Base-by-base conservation (phyloP, 257 asterid genomes). In the Gentiana macrophylla region DNA sequence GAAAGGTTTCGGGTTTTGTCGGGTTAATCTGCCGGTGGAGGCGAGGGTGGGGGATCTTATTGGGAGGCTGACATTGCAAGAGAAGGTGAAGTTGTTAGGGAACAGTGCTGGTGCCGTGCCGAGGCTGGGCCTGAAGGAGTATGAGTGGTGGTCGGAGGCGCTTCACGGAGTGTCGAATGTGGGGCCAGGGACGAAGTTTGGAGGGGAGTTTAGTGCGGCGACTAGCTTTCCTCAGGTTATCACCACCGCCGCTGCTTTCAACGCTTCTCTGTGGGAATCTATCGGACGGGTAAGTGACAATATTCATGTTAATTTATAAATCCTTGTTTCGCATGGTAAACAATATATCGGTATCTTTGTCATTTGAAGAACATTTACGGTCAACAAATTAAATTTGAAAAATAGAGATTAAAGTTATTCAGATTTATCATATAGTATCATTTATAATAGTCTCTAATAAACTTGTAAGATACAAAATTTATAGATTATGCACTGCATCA, bases 81-180 rank as follows among this genome's bases (percentile, higher is more conserved):
- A 88, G 77, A 88, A 88, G 75, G 84, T 84, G 3, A 69, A 61
- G 71, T 68, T 88, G 53, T 35, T 88, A 37, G 86, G 52, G 51
- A 79, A 73, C 74, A 73, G 54, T 55, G 94, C 94, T 8, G 80
- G 78, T 13, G 81, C 82, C 12, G 88, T 88, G 69, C 79, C 81
- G 8, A 71, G 96, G 57, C 77, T 88, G 51, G 96, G 96, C 15
- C 73, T 88, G 59, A 66, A 64, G 61, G 74, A 74, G 1, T 88
- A 88, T 68, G 84, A 88, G 64, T 88, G 96, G 96, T 88, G 96
- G 96, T 88, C 96, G 55, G 96, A 88, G 76, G 96, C 96, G 43
- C 88, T 88, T 32, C 96, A 88, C 62, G 96, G 96, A 13, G 86
- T 88, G 8, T 84, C 96, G 0, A 72, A 88, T 54, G 83, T 77